Percentiles rank a stretch among this genome's conserved stretches.
phyloP scores from a whole-genome alignment of 805 yeast species.

The Starmera pachycereana region DNA sequence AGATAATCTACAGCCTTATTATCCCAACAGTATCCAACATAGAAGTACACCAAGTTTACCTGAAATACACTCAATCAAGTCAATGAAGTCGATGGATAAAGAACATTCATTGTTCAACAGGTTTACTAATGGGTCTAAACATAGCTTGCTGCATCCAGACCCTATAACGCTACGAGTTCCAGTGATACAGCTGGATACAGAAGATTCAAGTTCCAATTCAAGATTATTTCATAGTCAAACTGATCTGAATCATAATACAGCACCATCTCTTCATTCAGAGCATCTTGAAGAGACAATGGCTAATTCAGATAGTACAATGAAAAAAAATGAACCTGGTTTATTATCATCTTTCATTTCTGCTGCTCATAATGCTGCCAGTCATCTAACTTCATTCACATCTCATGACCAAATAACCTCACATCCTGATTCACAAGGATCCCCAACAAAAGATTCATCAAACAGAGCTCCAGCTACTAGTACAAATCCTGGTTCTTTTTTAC shows the following conservation, averaged over 20 bases:
- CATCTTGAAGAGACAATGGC: slow-evolving; percentile 3
- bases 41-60: no score
- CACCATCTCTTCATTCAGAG: no score
- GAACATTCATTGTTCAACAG: no score
- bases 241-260: no score
- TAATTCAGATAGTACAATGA: slow-evolving; percentile 8
- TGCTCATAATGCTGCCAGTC: slow-evolving; percentile 31
- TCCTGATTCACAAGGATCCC: background rate
- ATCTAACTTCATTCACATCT: background rate
- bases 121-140: no score
- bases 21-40: no score
- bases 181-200: background rate
- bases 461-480: background rate
- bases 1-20: no score
- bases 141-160: background rate
- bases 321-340: slow-evolving; percentile 21
- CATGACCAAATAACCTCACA: background rate
- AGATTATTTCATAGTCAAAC: no score
- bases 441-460: background rate
- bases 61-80: no score
- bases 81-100: no score
- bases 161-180: background rate
- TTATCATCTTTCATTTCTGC: slow-evolving; percentile 31
- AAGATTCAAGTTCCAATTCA: background rate
- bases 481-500: slow-evolving; percentile 18